A percentile compares a stretch with the other conserved stretches of the same genome.
Evolutionary conservation across 345 rosid genomes (phyloP).

Genomic region (Salix udensis): DNA sequence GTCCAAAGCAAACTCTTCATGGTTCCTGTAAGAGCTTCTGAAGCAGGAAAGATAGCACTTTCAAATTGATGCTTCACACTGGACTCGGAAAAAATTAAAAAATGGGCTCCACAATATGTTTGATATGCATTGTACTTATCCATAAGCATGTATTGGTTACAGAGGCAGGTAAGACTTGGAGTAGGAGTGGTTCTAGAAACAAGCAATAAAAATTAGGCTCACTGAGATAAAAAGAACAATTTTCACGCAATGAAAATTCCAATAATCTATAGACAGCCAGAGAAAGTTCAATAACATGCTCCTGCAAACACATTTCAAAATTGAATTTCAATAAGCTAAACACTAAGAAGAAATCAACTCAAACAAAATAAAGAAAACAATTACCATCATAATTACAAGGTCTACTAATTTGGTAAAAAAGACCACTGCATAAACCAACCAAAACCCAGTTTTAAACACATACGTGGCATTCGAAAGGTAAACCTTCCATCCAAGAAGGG

Average conservation of each 20-base stretch:
- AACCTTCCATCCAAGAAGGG: not conserved
- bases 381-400: not conserved
- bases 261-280: conserved; percentile 37
- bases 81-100: not conserved
- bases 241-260: too few species aligned
- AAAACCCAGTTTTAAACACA: not conserved
- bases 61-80: not conserved
- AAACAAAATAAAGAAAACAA: not conserved
- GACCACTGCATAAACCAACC: not conserved
- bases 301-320: conserved; percentile 43
- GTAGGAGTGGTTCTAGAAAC: not conserved
- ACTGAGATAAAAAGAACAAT: too few species aligned
- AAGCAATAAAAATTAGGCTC: too few species aligned
- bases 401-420: not conserved
- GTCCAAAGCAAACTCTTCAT: not conserved
- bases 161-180: not conserved
- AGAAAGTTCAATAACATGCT: conserved; percentile 57
- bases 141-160: conserved; percentile 1
- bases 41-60: not conserved
- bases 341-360: conserved; percentile 13
- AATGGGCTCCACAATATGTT: not conserved
- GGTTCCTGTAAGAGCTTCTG: not conserved
- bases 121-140: not conserved
- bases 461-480: not conserved
- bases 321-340: not conserved